Percentiles rank a stretch among this genome's conserved stretches.
Evolutionary conservation across 768 basidiomycete species (phyloP).

Genomic region (Gymnopilus junonius): DNA sequence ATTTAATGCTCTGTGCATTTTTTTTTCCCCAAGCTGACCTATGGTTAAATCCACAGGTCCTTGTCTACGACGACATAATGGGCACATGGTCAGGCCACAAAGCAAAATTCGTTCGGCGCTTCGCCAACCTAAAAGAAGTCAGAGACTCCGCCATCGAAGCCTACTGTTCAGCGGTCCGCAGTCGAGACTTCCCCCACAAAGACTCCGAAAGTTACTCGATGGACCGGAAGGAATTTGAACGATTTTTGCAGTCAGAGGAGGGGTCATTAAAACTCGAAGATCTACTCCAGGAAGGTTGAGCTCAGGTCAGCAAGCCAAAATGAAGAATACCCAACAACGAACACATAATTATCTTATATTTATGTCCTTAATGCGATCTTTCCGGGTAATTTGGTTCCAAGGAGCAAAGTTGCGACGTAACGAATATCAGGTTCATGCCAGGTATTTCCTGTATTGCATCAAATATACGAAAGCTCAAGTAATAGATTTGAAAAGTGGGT

Average conservation of each 20-base stretch:
- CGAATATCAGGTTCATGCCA: too few species aligned
- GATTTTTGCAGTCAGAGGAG: conserved; percentile 42
- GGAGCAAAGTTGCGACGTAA: too few species aligned
- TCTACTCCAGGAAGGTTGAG: too few species aligned
- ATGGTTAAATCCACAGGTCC: conserved; percentile 52
- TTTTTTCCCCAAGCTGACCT: not conserved
- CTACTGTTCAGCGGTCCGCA: conserved; percentile 77
- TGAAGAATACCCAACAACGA: too few species aligned
- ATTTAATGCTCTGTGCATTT: not conserved
- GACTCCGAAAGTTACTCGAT: conserved; percentile 83
- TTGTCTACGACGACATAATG: conserved; percentile 92
- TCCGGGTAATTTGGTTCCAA: too few species aligned
- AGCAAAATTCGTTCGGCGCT: conserved; percentile 90
- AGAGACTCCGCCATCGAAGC: conserved; percentile 66
- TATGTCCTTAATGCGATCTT: too few species aligned
- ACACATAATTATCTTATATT: too few species aligned
- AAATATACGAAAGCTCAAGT: too few species aligned
- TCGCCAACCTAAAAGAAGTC: conserved; percentile 71
- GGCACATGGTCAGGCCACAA: conserved; percentile 85
- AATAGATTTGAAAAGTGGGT: too few species aligned
- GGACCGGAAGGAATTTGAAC: conserved; percentile 71
- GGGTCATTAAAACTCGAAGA: not conserved
- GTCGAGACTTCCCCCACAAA: conserved; percentile 73
- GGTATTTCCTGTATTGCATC: too few species aligned
- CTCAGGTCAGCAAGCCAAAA: too few species aligned